Evolutionary conservation across 257 asterid genomes (phyloP), one percentile per base, ranked within the genome.

Genomic region (Ballota nigra): DNA sequence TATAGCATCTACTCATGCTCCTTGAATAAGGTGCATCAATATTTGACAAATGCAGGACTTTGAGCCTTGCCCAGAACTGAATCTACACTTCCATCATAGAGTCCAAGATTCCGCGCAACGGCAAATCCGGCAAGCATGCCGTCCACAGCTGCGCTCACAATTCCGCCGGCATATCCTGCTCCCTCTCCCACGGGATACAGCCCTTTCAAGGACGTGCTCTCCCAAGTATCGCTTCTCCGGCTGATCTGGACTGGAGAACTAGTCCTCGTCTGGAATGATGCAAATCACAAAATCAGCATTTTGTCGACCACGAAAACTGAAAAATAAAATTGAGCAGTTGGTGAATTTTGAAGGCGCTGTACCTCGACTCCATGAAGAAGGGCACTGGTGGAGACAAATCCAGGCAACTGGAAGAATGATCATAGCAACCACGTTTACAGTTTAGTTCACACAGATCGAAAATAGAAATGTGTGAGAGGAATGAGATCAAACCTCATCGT

Each of bases 291-390:
- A 8, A 47, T 13, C 31, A 38, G 33, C 40, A 60, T 16, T 65
- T 47, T 31, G 13, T 63, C 56, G 8, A 19, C 4, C 45, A 45
- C 60, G 36, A 53, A 52, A 13, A 12, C 55, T 73, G 19, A 16
- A 49, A 10, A 22, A 5, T 2, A 36, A 23, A 31, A 58, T 71
- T 16, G n/a, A n/a, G 13, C 40, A 66, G 62, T 15, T 43, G 6
- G 52, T 1, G 1, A 43, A 43, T 5, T 43, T 7, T 13, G 18
- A 43, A 3, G 19, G 47, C 47, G 10, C 58, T 43, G 57, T 84
- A 92, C 97, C 98, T 92, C 98, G 11, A 92, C 99, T 72, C 97
- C 97, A 47, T 91, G 99, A 67, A 94, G 96, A 80, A 94, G 96
- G 38, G 89, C 99, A 13, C 64, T 72, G 61, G 71, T 78, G 15